Evolutionary conservation across 371 early-diverging fungal species (phyloP).

Genomic region (Saksenaea vasiformis): DNA sequence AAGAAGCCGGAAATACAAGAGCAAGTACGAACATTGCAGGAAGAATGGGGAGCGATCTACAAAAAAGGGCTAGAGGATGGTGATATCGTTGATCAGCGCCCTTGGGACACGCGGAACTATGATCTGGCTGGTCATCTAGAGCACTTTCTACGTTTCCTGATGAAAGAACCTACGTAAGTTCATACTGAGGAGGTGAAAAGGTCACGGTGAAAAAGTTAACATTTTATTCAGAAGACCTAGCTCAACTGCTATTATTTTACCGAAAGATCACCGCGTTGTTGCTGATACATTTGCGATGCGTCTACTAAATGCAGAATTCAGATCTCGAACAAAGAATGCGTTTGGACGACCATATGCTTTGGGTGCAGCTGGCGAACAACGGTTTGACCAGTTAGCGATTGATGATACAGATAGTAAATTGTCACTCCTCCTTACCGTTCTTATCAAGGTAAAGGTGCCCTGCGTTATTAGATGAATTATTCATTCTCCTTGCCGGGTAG

Average conservation of each 20-base stretch:
- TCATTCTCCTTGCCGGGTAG: not conserved
- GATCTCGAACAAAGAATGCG: not conserved
- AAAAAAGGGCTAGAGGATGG: conserved; percentile 3
- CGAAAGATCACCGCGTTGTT: not conserved
- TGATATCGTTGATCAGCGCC: conserved; percentile 15
- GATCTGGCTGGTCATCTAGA: conserved; percentile 19
- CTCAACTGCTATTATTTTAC: not conserved
- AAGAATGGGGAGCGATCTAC: conserved; percentile 17
- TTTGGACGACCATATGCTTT: not conserved
- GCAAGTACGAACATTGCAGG: conserved; percentile 5
- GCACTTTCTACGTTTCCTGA: conserved; percentile 14
- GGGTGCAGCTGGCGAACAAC: not conserved
- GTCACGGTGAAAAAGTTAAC: not conserved
- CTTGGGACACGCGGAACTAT: conserved; percentile 18
- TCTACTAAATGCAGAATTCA: not conserved
- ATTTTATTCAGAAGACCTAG: not conserved
- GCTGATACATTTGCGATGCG: not conserved
- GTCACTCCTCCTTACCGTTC: not conserved
- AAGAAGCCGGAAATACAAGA: not conserved
- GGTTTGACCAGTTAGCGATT: not conserved
- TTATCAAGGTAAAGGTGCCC: conserved; percentile 3
- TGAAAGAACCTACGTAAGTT: not conserved
- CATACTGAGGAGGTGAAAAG: no score
- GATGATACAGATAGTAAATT: not conserved
- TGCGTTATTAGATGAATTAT: not conserved